Percentiles rank a stretch among this genome's conserved stretches.
These are phyloP conservation scores for Luffa aegyptiaca DNA, from an alignment of 306 rosid species.

Conservation along the genomic window DNA sequence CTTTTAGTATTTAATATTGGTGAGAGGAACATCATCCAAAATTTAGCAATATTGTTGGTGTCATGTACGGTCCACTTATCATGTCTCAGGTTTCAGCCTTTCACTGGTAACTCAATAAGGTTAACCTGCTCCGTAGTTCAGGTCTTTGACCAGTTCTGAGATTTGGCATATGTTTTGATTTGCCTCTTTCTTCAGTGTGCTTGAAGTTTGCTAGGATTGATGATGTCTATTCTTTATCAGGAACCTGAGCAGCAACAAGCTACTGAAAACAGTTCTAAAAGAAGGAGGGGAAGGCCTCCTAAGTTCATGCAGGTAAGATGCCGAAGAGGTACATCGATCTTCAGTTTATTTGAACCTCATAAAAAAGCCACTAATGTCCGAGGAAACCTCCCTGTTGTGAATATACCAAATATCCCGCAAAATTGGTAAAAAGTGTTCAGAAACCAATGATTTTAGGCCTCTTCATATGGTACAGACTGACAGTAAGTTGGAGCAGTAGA, in stretches of 20 bases:
- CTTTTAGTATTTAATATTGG: background rate
- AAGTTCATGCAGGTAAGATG: conserved; percentile 6
- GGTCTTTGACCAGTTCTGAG: background rate
- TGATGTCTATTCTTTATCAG: conserved; percentile 13
- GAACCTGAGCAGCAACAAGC: conserved; percentile 25
- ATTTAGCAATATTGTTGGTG: background rate
- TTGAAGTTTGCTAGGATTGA: conserved; percentile 4
- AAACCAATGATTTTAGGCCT: background rate
- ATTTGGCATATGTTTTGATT: background rate
- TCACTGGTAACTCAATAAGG: background rate
- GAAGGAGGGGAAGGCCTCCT: conserved; percentile 41
- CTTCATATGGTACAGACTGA: background rate
- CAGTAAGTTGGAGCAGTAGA: background rate
- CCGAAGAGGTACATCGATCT: background rate
- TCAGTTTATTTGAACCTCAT: background rate
- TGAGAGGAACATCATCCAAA: background rate
- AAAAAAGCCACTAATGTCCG: background rate
- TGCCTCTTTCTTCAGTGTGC: background rate
- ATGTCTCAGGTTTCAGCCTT: background rate
- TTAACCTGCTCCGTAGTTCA: background rate
- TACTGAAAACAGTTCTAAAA: conserved; percentile 18
- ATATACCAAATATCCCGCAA: background rate
- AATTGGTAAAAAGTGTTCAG: background rate
- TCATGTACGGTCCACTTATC: background rate
- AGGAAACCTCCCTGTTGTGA: background rate